Evolutionary conservation across 2,329 filamentous ascomycete species (phyloP).

Genomic region (Penicillium sp.): DNA sequence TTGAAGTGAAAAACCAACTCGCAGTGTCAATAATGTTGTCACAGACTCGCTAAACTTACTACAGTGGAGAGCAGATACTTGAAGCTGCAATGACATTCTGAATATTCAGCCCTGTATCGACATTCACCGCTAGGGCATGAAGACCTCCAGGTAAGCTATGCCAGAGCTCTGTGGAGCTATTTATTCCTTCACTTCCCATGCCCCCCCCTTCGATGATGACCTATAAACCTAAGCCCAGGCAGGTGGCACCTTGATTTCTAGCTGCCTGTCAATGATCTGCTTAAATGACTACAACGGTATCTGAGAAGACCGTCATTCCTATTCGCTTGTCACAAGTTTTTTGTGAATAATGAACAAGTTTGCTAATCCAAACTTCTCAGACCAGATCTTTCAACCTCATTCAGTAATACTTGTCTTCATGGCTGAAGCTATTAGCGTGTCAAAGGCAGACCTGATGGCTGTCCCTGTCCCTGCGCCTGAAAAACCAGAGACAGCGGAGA

Average conservation of each 20-base stretch:
- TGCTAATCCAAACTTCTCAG: conserved; percentile 24
- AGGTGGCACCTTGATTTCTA: conserved; percentile 56
- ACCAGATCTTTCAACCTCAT: conserved; percentile 19
- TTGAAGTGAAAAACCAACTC: conserved; percentile 5
- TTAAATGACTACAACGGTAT: conserved; percentile 96
- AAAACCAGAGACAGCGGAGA: conserved; percentile 8
- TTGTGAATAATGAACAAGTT: conserved; percentile 23
- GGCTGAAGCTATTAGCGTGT: conserved; percentile 27
- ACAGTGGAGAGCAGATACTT: neutral
- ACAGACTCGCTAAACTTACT: conserved; percentile 3
- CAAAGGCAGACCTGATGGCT: conserved; percentile 25
- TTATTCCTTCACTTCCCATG: conserved; percentile 19
- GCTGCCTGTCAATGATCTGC: conserved; percentile 55
- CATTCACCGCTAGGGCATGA: conserved; percentile 6
- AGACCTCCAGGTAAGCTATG: conserved; percentile 25
- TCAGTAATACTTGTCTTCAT: conserved; percentile 34
- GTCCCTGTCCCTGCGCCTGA: conserved; percentile 16
- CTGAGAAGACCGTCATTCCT: conserved; percentile 63
- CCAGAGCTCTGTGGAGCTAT: conserved; percentile 14
- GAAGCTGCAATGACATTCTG: conserved; percentile 7
- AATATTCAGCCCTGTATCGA: conserved; percentile 9
- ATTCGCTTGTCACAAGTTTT: conserved; percentile 12
- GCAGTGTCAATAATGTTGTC: conserved; percentile 14
- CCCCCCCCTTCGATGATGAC: conserved; percentile 50
- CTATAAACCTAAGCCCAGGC: conserved; percentile 49